A percentile compares a stretch with the other conserved stretches of the same genome.
These are phyloP conservation scores for Fragaria vesca DNA, from an alignment of 306 rosid genomes.

Conservation along the genomic window DNA sequence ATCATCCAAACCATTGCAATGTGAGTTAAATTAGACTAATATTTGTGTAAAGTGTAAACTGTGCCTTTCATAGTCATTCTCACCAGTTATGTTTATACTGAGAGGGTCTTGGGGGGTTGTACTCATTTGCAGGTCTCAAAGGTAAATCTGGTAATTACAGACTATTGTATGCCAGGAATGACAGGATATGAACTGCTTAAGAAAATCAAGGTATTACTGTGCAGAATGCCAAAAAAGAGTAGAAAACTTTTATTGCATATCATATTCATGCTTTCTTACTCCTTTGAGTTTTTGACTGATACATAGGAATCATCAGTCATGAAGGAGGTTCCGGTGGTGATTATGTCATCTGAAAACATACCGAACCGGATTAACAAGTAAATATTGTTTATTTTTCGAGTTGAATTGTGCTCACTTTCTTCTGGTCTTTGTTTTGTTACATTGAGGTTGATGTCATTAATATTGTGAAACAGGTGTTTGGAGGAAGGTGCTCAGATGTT, in stretches of 20 bases:
- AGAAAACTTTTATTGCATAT: not conserved
- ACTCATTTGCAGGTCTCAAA: conserved; percentile 52
- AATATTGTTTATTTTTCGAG: not conserved
- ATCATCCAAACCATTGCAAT: conserved; percentile 44
- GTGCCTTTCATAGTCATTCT: not conserved
- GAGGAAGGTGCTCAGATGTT: conserved; percentile 98
- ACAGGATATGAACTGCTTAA: conserved; percentile 90
- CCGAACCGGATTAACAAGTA: conserved; percentile 82
- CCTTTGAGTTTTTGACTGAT: not conserved
- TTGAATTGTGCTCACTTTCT: not conserved
- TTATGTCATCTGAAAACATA: conserved; percentile 87
- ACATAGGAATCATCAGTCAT: conserved; percentile 59
- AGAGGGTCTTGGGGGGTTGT: not conserved
- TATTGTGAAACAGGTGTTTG: conserved; percentile 54
- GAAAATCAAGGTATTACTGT: conserved; percentile 67
- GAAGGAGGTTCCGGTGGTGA: conserved; percentile 93
- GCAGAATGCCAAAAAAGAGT: not conserved
- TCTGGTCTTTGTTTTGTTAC: not conserved
- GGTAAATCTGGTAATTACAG: conserved; percentile 83
- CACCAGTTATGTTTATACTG: not conserved
- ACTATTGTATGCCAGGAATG: conserved; percentile 98
- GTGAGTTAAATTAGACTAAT: conserved; percentile 33
- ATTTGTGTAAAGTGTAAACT: not conserved
- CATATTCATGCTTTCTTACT: not conserved
- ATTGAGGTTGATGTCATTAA: not conserved